A percentile compares a stretch with the other conserved stretches of the same genome.
These are phyloP conservation scores for Strombidium stylifer DNA, from an alignment of 73 alveolate genomes.

Conservation along the genomic window DNA sequence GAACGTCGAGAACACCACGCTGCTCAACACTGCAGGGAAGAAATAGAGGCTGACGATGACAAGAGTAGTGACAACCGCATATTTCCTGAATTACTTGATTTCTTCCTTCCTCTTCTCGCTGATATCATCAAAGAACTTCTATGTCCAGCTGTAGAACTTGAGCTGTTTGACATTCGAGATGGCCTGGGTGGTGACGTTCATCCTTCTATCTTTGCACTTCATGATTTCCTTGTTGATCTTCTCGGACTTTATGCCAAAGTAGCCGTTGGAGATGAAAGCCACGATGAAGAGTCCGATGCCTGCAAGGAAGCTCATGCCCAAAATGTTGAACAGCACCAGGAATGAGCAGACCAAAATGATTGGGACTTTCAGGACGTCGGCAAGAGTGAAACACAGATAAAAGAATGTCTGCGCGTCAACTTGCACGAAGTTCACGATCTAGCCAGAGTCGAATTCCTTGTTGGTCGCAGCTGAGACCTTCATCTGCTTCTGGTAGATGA, in stretches of 20 bases:
- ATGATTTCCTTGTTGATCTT: slow-evolving; percentile 51
- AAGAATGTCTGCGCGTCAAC: slow-evolving; percentile 59
- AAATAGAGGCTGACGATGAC: slow-evolving; percentile 3
- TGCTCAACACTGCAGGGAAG: slow-evolving; percentile 15
- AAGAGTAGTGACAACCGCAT: neutral
- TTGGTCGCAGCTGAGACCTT: slow-evolving; percentile 68
- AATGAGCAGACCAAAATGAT: slow-evolving; percentile 50
- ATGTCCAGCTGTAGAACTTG: slow-evolving; percentile 81
- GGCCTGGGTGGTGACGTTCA: slow-evolving; percentile 77
- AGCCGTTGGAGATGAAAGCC: slow-evolving; percentile 50
- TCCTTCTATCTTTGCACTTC: slow-evolving; percentile 71
- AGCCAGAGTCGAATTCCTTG: slow-evolving; percentile 66
- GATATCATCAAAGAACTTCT: slow-evolving; percentile 63
- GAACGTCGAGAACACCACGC: slow-evolving; percentile 28
- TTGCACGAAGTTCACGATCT: slow-evolving; percentile 77
- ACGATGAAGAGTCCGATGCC: slow-evolving; percentile 64
- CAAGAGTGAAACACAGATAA: slow-evolving; percentile 36
- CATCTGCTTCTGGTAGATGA: slow-evolving; percentile 64
- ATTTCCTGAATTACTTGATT: slow-evolving; percentile 16
- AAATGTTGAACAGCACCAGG: slow-evolving; percentile 56
- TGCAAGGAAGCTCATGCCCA: slow-evolving; percentile 71
- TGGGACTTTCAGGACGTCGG: slow-evolving; percentile 64
- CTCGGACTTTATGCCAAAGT: slow-evolving; percentile 51
- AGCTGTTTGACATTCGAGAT: slow-evolving; percentile 67
- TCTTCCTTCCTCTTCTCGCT: slow-evolving; percentile 66